Base-by-base conservation (phyloP, 176 grass and related monocot genomes). In the Thinopyrum elongatum region DNA sequence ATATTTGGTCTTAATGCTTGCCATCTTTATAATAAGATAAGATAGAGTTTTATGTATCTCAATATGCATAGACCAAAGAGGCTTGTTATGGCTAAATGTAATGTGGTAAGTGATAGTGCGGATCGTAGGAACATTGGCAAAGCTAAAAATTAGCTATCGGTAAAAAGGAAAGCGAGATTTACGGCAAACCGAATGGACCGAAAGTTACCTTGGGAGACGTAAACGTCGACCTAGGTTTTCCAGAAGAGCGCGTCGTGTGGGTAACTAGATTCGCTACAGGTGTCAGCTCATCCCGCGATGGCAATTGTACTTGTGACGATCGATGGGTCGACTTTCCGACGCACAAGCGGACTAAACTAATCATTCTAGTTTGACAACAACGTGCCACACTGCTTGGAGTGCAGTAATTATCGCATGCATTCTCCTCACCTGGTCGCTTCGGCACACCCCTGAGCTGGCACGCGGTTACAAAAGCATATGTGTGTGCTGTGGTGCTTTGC, bases 281-380 rank as follows among this genome's bases (percentile, higher is more conserved):
- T 86, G 82, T 10, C 16, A 46, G 36, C 14, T 80, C 49, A 58
- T 2, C 17, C 15, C 46, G 19, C 21, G 44, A 80, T 78, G 72
- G 63, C 64, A 64, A 33, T 26, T 14, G 55, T 82, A 74, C 79
- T 65, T 55, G 38, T 30, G 21, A 53, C 3, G 25, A 19, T 26
- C 11, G 41, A 74, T 29, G 39, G 16, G 34, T 47, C 2, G 66
- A 25, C 88, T 86, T 82, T 86, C 88, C 83, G 79, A 90, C 83
- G 88, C 83, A 86, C 39, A 82, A 82, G 58, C 53, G 23, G 65
- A 83, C 80, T 90, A 90, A 87, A 87, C 39, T 79, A 90, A 79
- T 82, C 29, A 29, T 75, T 7, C 8, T n/a, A 5, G 1, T 73
- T 72, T 51, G 74, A 83, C 64, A 74, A 17, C 14, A 22, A 12